A percentile compares a stretch with the other conserved stretches of the same genome.
Conservation (phyloP, 352 stramenopile species). For the Globisporangium nagaii region DNA sequence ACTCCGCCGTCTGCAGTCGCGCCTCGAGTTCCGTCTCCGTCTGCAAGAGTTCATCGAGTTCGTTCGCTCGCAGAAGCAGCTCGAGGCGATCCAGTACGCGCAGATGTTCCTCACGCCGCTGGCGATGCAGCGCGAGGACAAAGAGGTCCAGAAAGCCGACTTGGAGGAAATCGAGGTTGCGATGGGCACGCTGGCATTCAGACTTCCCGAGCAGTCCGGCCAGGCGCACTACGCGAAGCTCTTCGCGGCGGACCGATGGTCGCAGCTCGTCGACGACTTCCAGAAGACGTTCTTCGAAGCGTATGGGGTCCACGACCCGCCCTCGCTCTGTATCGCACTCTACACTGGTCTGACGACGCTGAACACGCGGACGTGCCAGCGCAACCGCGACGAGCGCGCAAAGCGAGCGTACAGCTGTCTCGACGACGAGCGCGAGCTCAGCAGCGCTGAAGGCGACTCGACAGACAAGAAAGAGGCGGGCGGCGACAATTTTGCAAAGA, state of each 20-base stretch:
- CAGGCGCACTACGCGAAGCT: conserved; percentile 57
- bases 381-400: conserved; percentile 31
- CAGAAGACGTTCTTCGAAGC: conserved; percentile 57
- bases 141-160: conserved; percentile 38
- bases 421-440: conserved; percentile 14
- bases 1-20: conserved; percentile 60
- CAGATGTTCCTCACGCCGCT: conserved; percentile 55
- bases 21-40: conserved; percentile 66
- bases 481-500: conserved; percentile 20
- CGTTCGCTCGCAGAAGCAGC: conserved; percentile 59
- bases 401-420: conserved; percentile 17
- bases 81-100: conserved; percentile 73
- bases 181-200: conserved; percentile 73
- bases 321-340: conserved; percentile 60
- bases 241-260: conserved; percentile 60
- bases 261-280: conserved; percentile 50
- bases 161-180: conserved; percentile 61
- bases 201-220: conserved; percentile 50
- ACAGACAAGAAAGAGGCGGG: conserved; percentile 2
- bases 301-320: conserved; percentile 61
- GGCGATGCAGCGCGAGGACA: conserved; percentile 59
- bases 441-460: conserved; percentile 7
- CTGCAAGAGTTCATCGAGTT: conserved; percentile 77
- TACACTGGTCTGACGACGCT: conserved; percentile 65
- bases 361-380: conserved; percentile 68